Percentiles rank a stretch among this genome's conserved stretches.
These are phyloP conservation scores for Schoenoplectus triqueter DNA, from an alignment of 202 grass and related monocot species.

Conservation along the genomic window DNA sequence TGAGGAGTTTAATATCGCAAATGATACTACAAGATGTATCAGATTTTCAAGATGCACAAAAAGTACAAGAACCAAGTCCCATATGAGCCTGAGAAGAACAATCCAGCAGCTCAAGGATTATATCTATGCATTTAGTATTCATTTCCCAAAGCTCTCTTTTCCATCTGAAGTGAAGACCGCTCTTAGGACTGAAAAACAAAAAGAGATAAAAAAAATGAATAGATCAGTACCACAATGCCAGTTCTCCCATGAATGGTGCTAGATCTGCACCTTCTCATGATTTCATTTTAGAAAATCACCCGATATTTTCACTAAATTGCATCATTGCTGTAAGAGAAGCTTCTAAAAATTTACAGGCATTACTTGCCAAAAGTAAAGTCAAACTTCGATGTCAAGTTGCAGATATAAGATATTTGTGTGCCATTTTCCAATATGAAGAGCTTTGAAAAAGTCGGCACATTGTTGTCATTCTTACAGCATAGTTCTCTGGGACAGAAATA, in stretches of 20 bases:
- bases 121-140: slow-evolving; percentile 11
- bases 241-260: neutral
- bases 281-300: neutral
- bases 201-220: slow-evolving; percentile 10
- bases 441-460: too few species aligned
- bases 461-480: too few species aligned
- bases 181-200: slow-evolving; percentile 34
- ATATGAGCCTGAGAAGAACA: slow-evolving; percentile 9
- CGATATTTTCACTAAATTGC: neutral
- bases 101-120: slow-evolving; percentile 28
- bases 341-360: neutral
- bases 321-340: neutral
- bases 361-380: neutral
- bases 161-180: neutral
- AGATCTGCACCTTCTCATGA: neutral
- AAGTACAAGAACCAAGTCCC: slow-evolving; percentile 5
- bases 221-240: neutral
- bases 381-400: neutral
- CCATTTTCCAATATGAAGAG: neutral
- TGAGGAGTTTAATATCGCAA: slow-evolving; percentile 11
- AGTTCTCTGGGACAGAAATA: neutral
- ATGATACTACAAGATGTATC: slow-evolving; percentile 22
- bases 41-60: neutral
- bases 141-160: slow-evolving; percentile 25
- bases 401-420: neutral